phyloP scores from a whole-genome alignment of 2,329 filamentous ascomycete species.

The Tolypocladium amazonense region DNA sequence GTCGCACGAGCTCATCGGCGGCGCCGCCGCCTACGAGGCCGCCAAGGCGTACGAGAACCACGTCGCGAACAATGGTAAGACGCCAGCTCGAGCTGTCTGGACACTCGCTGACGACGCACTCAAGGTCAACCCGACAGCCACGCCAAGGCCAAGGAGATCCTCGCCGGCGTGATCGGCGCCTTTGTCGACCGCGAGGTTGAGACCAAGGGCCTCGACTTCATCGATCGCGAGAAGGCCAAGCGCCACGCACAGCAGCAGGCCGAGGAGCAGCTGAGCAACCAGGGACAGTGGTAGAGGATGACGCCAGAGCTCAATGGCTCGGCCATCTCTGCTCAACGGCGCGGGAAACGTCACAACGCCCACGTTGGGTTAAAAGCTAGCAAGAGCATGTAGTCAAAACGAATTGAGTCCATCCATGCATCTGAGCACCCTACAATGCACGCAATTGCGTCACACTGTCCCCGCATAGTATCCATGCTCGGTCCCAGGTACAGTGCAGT shows the following conservation, averaged over 20 bases:
- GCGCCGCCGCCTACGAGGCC: conserved; percentile 18
- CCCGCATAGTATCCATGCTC: neutral
- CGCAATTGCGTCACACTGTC: neutral
- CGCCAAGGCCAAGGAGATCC: conserved; percentile 18
- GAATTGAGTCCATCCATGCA: neutral
- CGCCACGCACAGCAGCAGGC: conserved; percentile 14
- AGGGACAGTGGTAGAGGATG: conserved; percentile 4
- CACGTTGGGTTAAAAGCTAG: neutral
- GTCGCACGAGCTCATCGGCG: conserved; percentile 18
- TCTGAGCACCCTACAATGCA: neutral
- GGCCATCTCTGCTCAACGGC: neutral
- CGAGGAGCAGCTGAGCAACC: conserved; percentile 10
- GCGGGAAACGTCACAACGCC: no score
- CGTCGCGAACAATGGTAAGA: conserved; percentile 12
- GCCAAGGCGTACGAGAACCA: conserved; percentile 21
- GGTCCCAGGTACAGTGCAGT: neutral
- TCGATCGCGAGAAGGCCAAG: conserved; percentile 18
- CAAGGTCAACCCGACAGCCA: conserved; percentile 16
- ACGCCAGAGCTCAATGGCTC: neutral
- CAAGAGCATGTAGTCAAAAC: neutral
- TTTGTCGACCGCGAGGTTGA: conserved; percentile 22
- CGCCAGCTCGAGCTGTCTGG: neutral
- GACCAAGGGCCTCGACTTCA: conserved; percentile 16
- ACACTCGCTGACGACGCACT: neutral
- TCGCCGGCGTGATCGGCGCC: conserved; percentile 15